Base-by-base conservation (phyloP, 805 yeast species). In the Suhomyces pyralidae region DNA sequence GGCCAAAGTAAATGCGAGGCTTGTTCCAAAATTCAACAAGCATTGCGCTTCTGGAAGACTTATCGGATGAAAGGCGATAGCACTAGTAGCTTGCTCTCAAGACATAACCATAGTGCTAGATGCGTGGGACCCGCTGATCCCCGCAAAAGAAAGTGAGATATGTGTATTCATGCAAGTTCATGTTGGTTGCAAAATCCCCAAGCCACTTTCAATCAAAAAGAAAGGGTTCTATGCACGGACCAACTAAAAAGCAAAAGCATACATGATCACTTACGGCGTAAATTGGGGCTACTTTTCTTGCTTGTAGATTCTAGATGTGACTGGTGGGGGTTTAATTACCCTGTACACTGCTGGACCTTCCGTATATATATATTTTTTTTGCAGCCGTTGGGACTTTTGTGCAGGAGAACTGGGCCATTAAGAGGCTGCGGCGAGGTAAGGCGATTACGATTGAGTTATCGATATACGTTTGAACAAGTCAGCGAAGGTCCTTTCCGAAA, bases 151-250 rank as follows among this genome's bases (percentile, higher is more conserved):
- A 32, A 32, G 36, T n/a, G 36, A n/a, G 36, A 36, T 20, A 34
- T 17, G 55, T 45, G 32, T 20, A 8, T 26, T 30, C 22, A 48
- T 30, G 55, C 55, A 48, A 40, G 52, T 20, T 40, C 32, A 52
- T 34, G 51, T 48, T 15, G 48, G 43, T 12, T 30, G n/a, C 45
- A 42, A 20, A 20, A 14, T 24, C n/a, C 22, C 7, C 20, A 9
- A 15, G 38, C 38, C n/a, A 36, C 15, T n/a, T 32, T 14, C 36
- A n/a, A 3, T 2, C 1, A 19, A 38, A 38, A 38, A 38, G 22
- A 38, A 38, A 19, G 22, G 32, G 36, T n/a, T 32, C 36, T 32
- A 6, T 32, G 36, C 36, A 32, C 17, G 36, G 17, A 32, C 34
- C 17, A n/a, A n/a, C 17, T n/a, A n/a, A n/a, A n/a, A n/a, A 8